Evolutionary conservation across 2,329 filamentous ascomycete genomes (phyloP).

Genomic region (Calonectria hongkongensis): DNA sequence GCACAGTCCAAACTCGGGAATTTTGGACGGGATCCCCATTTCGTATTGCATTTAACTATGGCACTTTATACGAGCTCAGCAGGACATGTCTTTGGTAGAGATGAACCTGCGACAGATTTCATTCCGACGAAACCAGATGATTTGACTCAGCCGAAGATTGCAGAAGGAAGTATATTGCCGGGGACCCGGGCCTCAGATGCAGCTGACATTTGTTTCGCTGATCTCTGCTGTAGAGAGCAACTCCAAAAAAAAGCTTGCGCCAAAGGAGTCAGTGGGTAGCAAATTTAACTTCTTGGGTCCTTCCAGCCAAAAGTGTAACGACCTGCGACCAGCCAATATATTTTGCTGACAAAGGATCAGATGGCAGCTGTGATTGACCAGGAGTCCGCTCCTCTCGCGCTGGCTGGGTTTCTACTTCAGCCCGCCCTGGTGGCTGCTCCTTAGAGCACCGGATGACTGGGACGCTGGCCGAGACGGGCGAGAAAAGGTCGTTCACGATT

Average conservation of each 20-base stretch:
- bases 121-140: conserved; percentile 1
- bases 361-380: neutral
- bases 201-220: conserved; percentile 5
- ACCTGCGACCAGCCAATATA: neutral
- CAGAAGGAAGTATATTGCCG: neutral
- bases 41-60: neutral
- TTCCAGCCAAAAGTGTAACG: neutral
- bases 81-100: neutral
- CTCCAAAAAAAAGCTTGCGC: neutral
- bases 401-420: neutral
- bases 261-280: neutral
- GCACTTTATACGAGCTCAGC: conserved; percentile 6
- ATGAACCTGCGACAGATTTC: neutral
- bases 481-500: neutral
- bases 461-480: neutral
- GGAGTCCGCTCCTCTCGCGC: neutral
- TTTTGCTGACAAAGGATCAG: conserved; percentile 1
- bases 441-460: conserved; percentile 14
- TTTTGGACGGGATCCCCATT: conserved; percentile 14
- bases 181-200: neutral
- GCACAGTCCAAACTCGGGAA: conserved; percentile 13
- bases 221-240: neutral
- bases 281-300: neutral
- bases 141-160: conserved; percentile 1
- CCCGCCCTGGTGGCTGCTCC: conserved; percentile 6